A percentile compares a stretch with the other conserved stretches of the same genome.
Conservation (phyloP, 345 rosid species). For the Gossypium longicalyx region DNA sequence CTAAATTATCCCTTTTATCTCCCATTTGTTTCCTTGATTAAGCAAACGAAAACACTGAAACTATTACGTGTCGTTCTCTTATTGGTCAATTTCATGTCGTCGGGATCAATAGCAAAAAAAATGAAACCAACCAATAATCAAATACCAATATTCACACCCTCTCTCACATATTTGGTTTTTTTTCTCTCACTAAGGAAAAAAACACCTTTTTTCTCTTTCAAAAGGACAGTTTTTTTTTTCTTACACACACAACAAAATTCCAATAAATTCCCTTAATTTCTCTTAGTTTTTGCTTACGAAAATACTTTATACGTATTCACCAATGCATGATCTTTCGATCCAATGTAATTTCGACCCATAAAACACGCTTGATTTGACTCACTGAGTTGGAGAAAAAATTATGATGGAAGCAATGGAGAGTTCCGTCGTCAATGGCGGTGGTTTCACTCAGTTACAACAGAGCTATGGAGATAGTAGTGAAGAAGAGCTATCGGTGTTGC, state of each 20-base stretch:
- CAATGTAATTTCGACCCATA: slow-evolving; percentile 22
- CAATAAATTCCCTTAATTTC: slow-evolving; percentile 24
- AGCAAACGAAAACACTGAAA: slow-evolving; percentile 14
- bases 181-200: slow-evolving; percentile 12
- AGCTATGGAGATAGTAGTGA: slow-evolving; percentile 83
- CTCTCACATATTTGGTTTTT: slow-evolving; percentile 21
- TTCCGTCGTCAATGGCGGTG: slow-evolving; percentile 69
- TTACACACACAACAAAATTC: slow-evolving; percentile 23
- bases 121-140: slow-evolving; percentile 34
- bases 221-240: slow-evolving; percentile 39
- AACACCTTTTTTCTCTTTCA: neutral
- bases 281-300: slow-evolving; percentile 22
- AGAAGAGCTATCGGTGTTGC: slow-evolving; percentile 85
- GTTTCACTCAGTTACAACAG: slow-evolving; percentile 59
- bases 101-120: slow-evolving; percentile 40
- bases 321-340: slow-evolving; percentile 58
- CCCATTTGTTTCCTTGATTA: neutral
- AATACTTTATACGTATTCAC: slow-evolving; percentile 27
- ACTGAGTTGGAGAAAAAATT: slow-evolving; percentile 20
- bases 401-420: slow-evolving; percentile 77
- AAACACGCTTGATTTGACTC: slow-evolving; percentile 2
- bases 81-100: slow-evolving; percentile 38
- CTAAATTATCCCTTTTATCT: no score
- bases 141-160: slow-evolving; percentile 26
- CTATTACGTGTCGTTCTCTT: slow-evolving; percentile 35